Base-by-base conservation (phyloP, 2,329 filamentous ascomycete genomes). In the Colletotrichum falcatum region DNA sequence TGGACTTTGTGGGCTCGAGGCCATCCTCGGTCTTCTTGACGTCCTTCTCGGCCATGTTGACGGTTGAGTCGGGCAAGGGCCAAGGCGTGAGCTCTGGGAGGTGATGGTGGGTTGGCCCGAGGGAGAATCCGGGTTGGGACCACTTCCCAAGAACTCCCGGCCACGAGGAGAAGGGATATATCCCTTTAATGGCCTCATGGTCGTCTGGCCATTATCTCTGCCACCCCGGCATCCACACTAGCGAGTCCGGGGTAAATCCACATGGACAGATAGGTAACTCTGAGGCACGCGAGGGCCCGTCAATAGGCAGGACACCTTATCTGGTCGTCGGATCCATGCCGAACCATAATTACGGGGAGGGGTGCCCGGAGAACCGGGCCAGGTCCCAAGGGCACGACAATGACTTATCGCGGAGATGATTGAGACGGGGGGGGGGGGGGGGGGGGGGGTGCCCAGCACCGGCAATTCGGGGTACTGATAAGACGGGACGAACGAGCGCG, bases 1-100 rank as follows among this genome's bases (percentile, higher is more conserved):
- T n/a, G 14, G 70, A 72, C 61, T 72, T 72, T 44, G 56, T 70
- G 20, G 61, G 61, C 66, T 72, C 61, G 53, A 72, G 70, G 66
- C 55, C 70, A 44, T 70, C 48, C 53, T 70, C 66, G 66, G 44
- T 61, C 35, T 14, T 23, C 42, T 72, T 61, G 66, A 54, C 42
- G 35, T 70, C 56, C 66, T 72, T 56, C 7, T 62, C 64, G 20
- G 42, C 53, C 68, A 71, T 71, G 18, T 55, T 48, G 20, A 51
- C 39, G 12, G 12, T 51, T 16, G 39, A 20, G 26, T n/a, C 26
- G 16, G 18, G n/a, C n/a, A n/a, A 35, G 7, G 37, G 46, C 26
- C 26, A 51, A 18, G 35, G 39, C 39, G 42, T 28, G 8, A 1
- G 23, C 23, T 59, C 37, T 44, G 16, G 30, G 28, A 23, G 16